phyloP scores from a whole-genome alignment of 495 filamentous ascomycete species.

The Talaromyces proteolyticus region DNA sequence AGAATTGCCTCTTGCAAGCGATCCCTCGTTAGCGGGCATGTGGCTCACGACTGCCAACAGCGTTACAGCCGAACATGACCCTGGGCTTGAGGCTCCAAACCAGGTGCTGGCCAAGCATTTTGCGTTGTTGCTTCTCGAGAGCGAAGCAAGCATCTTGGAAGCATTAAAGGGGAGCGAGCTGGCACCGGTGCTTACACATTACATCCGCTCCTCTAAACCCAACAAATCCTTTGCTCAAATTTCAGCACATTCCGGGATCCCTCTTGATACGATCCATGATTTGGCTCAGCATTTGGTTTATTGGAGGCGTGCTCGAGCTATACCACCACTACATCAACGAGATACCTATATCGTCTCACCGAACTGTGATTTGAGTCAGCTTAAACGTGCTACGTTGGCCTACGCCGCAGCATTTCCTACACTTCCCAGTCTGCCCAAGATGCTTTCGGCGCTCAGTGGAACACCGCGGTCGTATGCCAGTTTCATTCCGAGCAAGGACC shows the following conservation, averaged over 20 bases:
- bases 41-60: slow-evolving; percentile 82
- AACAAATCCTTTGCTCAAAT: slow-evolving; percentile 83
- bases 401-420: slow-evolving; percentile 76
- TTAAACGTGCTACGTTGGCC: slow-evolving; percentile 62
- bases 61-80: slow-evolving; percentile 59
- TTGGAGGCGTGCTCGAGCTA: slow-evolving; percentile 87
- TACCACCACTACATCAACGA: slow-evolving; percentile 81
- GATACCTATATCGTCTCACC: slow-evolving; percentile 94
- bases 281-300: slow-evolving; percentile 89
- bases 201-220: slow-evolving; percentile 76
- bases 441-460: slow-evolving; percentile 70
- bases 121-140: slow-evolving; percentile 76
- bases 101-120: slow-evolving; percentile 75
- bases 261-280: slow-evolving; percentile 71
- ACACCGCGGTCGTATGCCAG: slow-evolving; percentile 72
- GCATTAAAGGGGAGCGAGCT: slow-evolving; percentile 60
- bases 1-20: slow-evolving; percentile 61
- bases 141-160: slow-evolving; percentile 75
- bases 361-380: slow-evolving; percentile 73
- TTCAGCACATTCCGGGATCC: slow-evolving; percentile 63
- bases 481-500: slow-evolving; percentile 82
- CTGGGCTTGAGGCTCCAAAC: slow-evolving; percentile 41
- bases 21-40: slow-evolving; percentile 61
- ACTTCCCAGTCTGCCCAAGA: slow-evolving; percentile 73
- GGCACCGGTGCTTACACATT: slow-evolving; percentile 68